These are phyloP conservation scores for Stygiomarasmius scandens DNA, from an alignment of 1,284 basidiomycete species.

Conservation along the genomic window DNA sequence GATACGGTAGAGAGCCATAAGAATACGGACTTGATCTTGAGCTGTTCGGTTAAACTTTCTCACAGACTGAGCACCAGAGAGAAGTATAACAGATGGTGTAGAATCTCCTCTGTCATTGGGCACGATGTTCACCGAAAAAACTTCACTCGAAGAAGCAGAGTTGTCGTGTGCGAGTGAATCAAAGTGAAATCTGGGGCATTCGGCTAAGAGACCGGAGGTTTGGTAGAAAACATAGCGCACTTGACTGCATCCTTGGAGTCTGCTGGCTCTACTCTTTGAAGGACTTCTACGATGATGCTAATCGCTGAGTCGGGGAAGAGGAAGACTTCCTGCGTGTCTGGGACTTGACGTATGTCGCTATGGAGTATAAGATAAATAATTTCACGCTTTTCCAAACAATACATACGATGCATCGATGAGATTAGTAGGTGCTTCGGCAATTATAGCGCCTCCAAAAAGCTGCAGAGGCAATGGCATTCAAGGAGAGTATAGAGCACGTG, in stretches of 20 bases:
- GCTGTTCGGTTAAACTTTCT: constrained; percentile 73
- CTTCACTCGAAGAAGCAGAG: constrained; percentile 56
- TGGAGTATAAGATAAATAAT: constrained; percentile 9
- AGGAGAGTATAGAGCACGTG: not conserved
- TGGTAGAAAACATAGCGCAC: constrained; percentile 41
- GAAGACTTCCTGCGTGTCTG: constrained; percentile 97
- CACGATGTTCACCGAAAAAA: constrained; percentile 47
- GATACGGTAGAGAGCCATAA: constrained; percentile 82
- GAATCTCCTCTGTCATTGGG: constrained; percentile 46
- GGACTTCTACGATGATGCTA: constrained; percentile 86
- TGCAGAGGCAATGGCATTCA: constrained; percentile 9
- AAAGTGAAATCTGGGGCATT: constrained; percentile 79
- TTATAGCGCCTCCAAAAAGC: constrained; percentile 85
- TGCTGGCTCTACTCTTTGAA: constrained; percentile 69
- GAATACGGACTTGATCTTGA: constrained; percentile 73
- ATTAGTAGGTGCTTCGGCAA: constrained; percentile 54
- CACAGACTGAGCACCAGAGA: constrained; percentile 73
- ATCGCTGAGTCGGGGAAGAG: constrained; percentile 70
- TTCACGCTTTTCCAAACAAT: constrained; percentile 11
- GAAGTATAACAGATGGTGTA: constrained; percentile 62
- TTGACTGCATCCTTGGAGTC: constrained; percentile 67
- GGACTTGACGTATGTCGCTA: constrained; percentile 89
- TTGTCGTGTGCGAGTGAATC: constrained; percentile 93
- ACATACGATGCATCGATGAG: constrained; percentile 89
- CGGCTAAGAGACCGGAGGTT: not conserved